Evolutionary conservation across 2,329 filamentous ascomycete species (phyloP), one percentile per base, ranked within the genome.

Genomic region (Ophiostoma sp.): DNA sequence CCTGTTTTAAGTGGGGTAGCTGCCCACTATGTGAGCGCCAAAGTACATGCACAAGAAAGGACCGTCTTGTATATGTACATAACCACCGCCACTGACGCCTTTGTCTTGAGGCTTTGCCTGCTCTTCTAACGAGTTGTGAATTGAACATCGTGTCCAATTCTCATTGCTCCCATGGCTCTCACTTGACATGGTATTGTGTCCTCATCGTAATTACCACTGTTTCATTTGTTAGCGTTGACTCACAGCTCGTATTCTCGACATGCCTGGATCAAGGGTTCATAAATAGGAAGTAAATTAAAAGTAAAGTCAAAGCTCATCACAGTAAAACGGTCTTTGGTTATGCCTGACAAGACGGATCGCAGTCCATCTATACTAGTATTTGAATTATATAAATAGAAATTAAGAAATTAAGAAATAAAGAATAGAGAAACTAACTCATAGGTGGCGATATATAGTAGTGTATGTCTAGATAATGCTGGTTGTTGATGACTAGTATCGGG

Each of bases 231-330:
- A 62, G 27, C 57, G 57, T 33, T 62, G 57, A 62, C 27, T 62
- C 57, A 33, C 57, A 33, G 57, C 57, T 62, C 86, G 52, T 57
- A 57, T 57, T 27, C n/a, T 27, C 44, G 36, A 39, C 36, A 39
- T 48, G 20, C 44, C 44, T 48, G 6, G 44, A 48, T 48, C n/a
- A n/a, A n/a, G 44, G 44, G 44, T 48, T 48, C 5, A 48, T 44
- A n/a, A 48, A 8, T 39, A 13, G 13, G 36, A 39, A 39, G 44
- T 48, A 48, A 48, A 48, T 11, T 31, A 31, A 31, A 31, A 31
- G 27, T 31, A 31, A 31, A 41, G 39, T 41, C 39, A 41, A 41
- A 31, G 27, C 27, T 31, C 48, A n/a, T 52, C 3, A 52, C 6
- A 10, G 48, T 52, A 52, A 52, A 17, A 52, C 48, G 48, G 44